Base-by-base conservation (phyloP, 2,329 filamentous ascomycete species). In the Dactylonectria macrodidyma region DNA sequence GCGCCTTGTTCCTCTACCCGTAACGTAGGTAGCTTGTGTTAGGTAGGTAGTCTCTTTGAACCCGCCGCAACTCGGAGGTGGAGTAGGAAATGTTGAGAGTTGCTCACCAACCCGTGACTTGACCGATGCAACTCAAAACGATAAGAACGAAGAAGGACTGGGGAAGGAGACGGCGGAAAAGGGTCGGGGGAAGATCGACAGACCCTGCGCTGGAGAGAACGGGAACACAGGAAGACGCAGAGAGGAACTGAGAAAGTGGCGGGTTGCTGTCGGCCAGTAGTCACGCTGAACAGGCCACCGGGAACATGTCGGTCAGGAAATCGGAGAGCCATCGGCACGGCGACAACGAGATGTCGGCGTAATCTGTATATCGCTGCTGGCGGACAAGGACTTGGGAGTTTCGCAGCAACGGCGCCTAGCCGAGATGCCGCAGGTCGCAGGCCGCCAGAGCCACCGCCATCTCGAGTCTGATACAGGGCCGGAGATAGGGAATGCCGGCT, bases 341-440 rank as follows among this genome's bases (percentile, higher is more conserved):
- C 48, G 30, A 30, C n/a, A 30, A 48, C 26, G 41, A 57, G 47
- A 52, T 51, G 62, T 54, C 54, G 38, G 54, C 3, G 26, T 36
- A 55, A 66, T 66, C 59, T 66, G 62, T 66, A 66, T 66, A 66
- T 66, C 59, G 64, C 64, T 59, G 62, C 47, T 55, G 54, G 59
- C 64, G 64, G 54, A 62, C 64, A 55, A 59, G 48, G 59, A 38
- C 51, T 38, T 47, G n/a, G 46, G 11, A 5, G 5, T 10, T 22
- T 47, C 24, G 46, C 46, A 24, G 46, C 19, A 38, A 4, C 5
- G 41, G 14, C 41, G 16, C 41, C 41, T n/a, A 14, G 14, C 41
- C 41, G 36, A n/a, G 10, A 19, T 19, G n/a, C n/a, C 51, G 33
- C 34, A 36, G 51, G 64, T 62, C 26, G 26, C 26, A 30, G 26